Percentiles rank a stretch among this genome's conserved stretches.
phyloP scores from a whole-genome alignment of 768 basidiomycete species.

The Botryobasidium botryosum region DNA sequence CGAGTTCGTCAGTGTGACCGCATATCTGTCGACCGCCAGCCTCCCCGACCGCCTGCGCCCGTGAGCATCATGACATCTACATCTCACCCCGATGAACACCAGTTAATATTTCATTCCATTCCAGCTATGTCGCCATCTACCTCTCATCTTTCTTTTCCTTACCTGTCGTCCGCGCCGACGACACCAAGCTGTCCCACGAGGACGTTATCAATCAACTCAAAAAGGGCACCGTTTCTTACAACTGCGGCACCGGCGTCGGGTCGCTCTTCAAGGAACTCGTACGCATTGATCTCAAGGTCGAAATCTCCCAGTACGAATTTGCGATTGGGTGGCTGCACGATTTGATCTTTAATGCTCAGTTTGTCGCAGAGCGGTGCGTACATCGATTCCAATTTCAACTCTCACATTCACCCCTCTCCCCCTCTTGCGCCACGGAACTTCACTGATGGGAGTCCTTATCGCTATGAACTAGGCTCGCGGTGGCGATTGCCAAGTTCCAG shows the following conservation, averaged over 20 bases:
- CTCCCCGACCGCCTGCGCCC: constrained; percentile 63
- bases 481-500: constrained; percentile 72
- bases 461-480: constrained; percentile 43
- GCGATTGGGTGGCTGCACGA: constrained; percentile 79
- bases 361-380: constrained; percentile 58
- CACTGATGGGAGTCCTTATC: background rate
- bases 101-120: background rate
- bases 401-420: too few relatives aligned
- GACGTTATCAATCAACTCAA: constrained; percentile 83
- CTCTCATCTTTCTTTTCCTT: constrained; percentile 76
- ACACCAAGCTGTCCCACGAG: constrained; percentile 62
- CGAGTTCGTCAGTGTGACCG: constrained; percentile 74
- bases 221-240: constrained; percentile 80
- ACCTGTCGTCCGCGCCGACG: constrained; percentile 52
- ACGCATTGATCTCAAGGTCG: constrained; percentile 69
- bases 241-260: constrained; percentile 46
- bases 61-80: constrained; percentile 27
- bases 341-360: constrained; percentile 55
- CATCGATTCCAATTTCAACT: background rate
- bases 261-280: constrained; percentile 57
- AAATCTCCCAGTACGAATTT: constrained; percentile 56
- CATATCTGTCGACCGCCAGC: constrained; percentile 56
- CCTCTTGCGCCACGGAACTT: too few relatives aligned
- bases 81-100: too few relatives aligned
- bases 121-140: constrained; percentile 62